Evolutionary conservation across 2,329 filamentous ascomycete genomes (phyloP).

Genomic region (Trichocomaceae sp.): DNA sequence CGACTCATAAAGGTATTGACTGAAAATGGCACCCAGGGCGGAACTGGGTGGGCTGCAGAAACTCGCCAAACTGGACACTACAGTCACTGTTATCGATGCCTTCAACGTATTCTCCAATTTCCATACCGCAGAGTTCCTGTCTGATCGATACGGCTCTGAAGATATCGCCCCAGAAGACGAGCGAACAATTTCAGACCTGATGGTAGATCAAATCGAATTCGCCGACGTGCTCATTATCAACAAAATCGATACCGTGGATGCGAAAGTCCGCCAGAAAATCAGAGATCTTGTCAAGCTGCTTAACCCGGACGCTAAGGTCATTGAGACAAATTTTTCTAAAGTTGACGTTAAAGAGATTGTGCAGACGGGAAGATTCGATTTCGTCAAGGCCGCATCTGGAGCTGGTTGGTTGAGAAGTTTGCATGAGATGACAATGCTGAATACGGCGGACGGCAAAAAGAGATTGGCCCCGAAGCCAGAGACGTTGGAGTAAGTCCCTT

Average conservation of each 20-base stretch:
- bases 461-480: conserved; percentile 61
- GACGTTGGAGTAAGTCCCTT: conserved; percentile 52
- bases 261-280: conserved; percentile 43
- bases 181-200: conserved; percentile 65
- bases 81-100: conserved; percentile 65
- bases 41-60: conserved; percentile 58
- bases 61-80: conserved; percentile 62
- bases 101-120: conserved; percentile 69
- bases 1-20: conserved; percentile 12
- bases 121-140: conserved; percentile 61
- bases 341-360: conserved; percentile 59
- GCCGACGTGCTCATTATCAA: conserved; percentile 67
- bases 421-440: conserved; percentile 59
- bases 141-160: conserved; percentile 52
- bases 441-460: conserved; percentile 50
- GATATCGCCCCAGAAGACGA: conserved; percentile 63
- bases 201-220: conserved; percentile 73
- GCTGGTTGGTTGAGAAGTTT: conserved; percentile 66
- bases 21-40: conserved; percentile 29
- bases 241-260: conserved; percentile 58
- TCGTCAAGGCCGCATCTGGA: conserved; percentile 57
- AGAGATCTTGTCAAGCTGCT: conserved; percentile 52
- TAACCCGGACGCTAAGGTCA: conserved; percentile 60
- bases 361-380: conserved; percentile 59
- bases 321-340: conserved; percentile 54